Base-by-base conservation (phyloP, 768 basidiomycete species). In the Pulveroboletus ravenelii region DNA sequence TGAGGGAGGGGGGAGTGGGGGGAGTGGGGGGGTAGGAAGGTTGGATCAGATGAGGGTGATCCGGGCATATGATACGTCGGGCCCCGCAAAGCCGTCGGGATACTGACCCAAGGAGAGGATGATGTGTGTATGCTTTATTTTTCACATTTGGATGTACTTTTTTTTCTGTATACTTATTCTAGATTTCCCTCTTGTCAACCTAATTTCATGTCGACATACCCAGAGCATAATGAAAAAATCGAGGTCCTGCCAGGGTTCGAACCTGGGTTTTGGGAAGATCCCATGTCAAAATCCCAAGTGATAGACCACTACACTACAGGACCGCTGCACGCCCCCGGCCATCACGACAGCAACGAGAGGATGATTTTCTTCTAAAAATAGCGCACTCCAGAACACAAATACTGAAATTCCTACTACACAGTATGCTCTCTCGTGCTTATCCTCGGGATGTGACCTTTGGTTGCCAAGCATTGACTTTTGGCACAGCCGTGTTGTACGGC, bases 1-100 rank as follows among this genome's bases (percentile, higher is more conserved):
- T 3, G 94, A 97, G 70, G 88, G 87, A 57, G 80, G 82, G 29
- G 82, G 13, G 0, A 39, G 6, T 2, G 43, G 46, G 1, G 23
- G 18, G 23, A 15, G 6, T 25, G 42, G 18, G 12, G 55, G 37
- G 0, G 25, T 8, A 1, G 45, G 32, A 7, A 34, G 82, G 55
- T 87, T 94, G 70, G 93, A 95, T 69, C 94, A 97, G 67, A 79
- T 88, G 43, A 78, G 82, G 61, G 72, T 93, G 53, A 92, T 93
- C 58, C 74, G 90, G 48, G 89, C 89, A 25, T 92, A 93, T 62
- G 91, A 93, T 68, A 93, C 91, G 34, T 87, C 88, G 30, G 83
- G 88, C 52, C 70, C 78, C 58, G 77, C 78, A 47, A 77, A 82
- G 60, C 90, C 90, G 7, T 79, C 84, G 48, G 90, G 90, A 36